These are phyloP conservation scores for Ganoderma multipileum DNA, from an alignment of 1,284 basidiomycete genomes.

Conservation along the genomic window DNA sequence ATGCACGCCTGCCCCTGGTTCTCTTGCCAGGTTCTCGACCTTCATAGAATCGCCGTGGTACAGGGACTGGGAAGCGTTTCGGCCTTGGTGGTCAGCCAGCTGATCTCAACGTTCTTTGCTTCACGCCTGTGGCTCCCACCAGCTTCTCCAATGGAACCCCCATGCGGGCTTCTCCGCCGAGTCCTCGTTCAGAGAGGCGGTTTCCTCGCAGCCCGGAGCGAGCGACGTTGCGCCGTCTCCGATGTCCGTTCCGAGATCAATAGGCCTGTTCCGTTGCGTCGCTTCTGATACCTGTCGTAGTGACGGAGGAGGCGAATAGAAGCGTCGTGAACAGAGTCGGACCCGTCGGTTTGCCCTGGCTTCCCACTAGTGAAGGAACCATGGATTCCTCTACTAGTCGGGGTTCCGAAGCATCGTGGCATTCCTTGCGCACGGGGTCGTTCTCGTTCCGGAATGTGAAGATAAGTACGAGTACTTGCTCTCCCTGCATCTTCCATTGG, in stretches of 20 bases:
- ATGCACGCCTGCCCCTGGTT: not conserved
- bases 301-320: not conserved
- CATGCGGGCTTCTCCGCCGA: not conserved
- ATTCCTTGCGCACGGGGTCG: not conserved
- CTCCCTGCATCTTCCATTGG: not conserved
- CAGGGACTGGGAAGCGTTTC: not conserved
- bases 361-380: not conserved
- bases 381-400: not conserved
- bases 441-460: not conserved
- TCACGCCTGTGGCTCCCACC: not conserved
- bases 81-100: not conserved
- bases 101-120: not conserved
- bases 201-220: not conserved
- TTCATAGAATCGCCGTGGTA: not conserved
- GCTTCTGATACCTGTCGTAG: not conserved
- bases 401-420: not conserved
- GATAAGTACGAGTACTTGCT: not conserved
- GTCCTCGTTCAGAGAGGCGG: not conserved
- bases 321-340: not conserved
- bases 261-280: not conserved
- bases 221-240: not conserved
- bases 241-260: not conserved
- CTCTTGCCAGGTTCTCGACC: not conserved
- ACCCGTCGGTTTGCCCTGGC: not conserved
- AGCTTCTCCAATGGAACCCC: not conserved